phyloP scores from a whole-genome alignment of 1,284 basidiomycete species.

The Ganoderma leucocontextum region DNA sequence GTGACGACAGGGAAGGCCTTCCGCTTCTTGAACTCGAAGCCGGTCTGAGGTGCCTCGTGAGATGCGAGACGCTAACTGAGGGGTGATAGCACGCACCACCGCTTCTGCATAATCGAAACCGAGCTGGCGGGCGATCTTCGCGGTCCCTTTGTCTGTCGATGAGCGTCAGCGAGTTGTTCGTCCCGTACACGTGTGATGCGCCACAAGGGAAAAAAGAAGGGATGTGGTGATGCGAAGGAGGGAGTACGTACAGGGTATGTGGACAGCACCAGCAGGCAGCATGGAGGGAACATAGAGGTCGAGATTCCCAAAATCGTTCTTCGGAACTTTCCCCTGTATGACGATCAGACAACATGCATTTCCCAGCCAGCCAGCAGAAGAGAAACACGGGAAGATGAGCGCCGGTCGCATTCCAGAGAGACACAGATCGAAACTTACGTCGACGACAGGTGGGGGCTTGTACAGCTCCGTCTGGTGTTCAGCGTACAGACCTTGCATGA shows the following conservation, averaged over 20 bases:
- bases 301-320: slow-evolving; percentile 97
- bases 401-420: background rate
- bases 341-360: slow-evolving; percentile 1
- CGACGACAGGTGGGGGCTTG: slow-evolving; percentile 78
- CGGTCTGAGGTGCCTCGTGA: slow-evolving; percentile 59
- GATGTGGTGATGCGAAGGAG: background rate
- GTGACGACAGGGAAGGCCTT: slow-evolving; percentile 86
- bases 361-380: background rate
- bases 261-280: slow-evolving; percentile 88
- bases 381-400: slow-evolving; percentile 6
- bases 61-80: slow-evolving; percentile 17
- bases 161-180: slow-evolving; percentile 7
- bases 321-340: slow-evolving; percentile 88
- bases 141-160: slow-evolving; percentile 80
- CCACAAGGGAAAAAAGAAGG: slow-evolving; percentile 1
- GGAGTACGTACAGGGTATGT: slow-evolving; percentile 82
- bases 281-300: slow-evolving; percentile 96
- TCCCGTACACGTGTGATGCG: background rate
- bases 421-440: slow-evolving; percentile 59
- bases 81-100: slow-evolving; percentile 62
- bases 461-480: slow-evolving; percentile 88
- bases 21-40: slow-evolving; percentile 96
- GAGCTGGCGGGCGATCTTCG: slow-evolving; percentile 89
- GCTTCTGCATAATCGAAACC: slow-evolving; percentile 94
- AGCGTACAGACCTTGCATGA: slow-evolving; percentile 90